Evolutionary conservation across 257 asterid species (phyloP).

Genomic region (Nicotiana sylvestris): DNA sequence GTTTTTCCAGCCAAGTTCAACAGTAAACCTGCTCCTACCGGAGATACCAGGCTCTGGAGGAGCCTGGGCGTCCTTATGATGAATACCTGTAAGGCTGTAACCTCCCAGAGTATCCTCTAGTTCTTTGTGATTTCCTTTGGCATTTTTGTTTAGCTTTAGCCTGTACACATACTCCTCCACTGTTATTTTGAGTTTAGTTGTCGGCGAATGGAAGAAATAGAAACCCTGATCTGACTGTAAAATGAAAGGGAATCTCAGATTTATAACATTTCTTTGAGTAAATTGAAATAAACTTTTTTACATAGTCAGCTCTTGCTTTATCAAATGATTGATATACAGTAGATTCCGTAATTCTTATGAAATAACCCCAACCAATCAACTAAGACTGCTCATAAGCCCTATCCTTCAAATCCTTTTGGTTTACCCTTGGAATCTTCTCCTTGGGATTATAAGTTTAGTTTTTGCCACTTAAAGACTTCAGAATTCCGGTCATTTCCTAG

Average conservation of each 20-base stretch:
- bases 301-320: not conserved
- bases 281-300: not conserved
- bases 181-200: not conserved
- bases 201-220: not conserved
- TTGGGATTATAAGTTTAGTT: not conserved
- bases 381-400: too few relatives aligned
- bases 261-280: not conserved
- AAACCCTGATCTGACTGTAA: not conserved
- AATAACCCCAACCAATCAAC: too few relatives aligned
- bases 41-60: slow-evolving; percentile 18
- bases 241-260: not conserved
- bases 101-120: not conserved
- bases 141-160: not conserved
- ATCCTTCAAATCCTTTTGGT: too few relatives aligned
- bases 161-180: not conserved
- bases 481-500: not conserved
- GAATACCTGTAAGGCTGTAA: not conserved
- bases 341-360: not conserved
- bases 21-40: slow-evolving; percentile 18
- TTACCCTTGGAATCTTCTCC: too few relatives aligned
- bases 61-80: slow-evolving; percentile 40
- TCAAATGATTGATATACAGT: not conserved
- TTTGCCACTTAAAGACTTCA: not conserved
- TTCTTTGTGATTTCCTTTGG: not conserved
- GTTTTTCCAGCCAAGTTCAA: slow-evolving; percentile 40